phyloP scores from a whole-genome alignment of 2,329 filamentous ascomycete species.

The Ilyonectria mors-panacis region DNA sequence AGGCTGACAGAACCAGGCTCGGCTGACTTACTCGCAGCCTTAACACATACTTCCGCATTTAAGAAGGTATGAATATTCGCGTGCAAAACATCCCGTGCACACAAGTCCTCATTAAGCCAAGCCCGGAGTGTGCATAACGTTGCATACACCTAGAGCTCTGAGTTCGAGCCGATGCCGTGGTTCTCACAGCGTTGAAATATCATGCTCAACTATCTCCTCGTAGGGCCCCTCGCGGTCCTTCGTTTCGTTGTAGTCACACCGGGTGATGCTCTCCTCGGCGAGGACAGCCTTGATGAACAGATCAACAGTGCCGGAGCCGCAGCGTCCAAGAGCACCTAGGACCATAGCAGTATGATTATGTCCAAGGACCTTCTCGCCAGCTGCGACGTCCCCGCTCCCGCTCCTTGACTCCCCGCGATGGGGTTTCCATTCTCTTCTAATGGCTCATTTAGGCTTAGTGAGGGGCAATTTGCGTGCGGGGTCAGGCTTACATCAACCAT shows the following conservation, averaged over 20 bases:
- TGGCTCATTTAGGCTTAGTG: conserved; percentile 7
- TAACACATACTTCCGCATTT: no score
- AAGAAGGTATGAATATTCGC: no score
- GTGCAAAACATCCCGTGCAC: no score
- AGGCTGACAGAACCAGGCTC: no score
- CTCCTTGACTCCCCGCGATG: conserved; percentile 16
- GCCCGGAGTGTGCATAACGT: no score
- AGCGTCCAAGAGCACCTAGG: conserved; percentile 88
- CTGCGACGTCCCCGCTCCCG: conserved; percentile 61
- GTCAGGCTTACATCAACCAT: background rate
- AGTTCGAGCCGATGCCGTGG: no score
- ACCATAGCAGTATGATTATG: conserved; percentile 83
- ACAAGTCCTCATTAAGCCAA: no score
- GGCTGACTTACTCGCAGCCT: no score
- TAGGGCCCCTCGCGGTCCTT: conserved; percentile 77
- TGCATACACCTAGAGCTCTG: no score
- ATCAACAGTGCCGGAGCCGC: conserved; percentile 87
- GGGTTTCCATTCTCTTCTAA: conserved; percentile 1
- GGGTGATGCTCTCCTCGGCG: conserved; percentile 61
- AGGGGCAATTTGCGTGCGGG: conserved; percentile 13
- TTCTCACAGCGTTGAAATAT: conserved; percentile 77
- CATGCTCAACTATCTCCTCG: conserved; percentile 80
- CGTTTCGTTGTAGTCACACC: conserved; percentile 85
- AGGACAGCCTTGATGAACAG: conserved; percentile 80
- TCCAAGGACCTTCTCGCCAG: conserved; percentile 81